Percentiles rank a stretch among this genome's conserved stretches.
Evolutionary conservation across 371 early-diverging fungal genomes (phyloP).

Genomic region (Saksenaea vasiformis): DNA sequence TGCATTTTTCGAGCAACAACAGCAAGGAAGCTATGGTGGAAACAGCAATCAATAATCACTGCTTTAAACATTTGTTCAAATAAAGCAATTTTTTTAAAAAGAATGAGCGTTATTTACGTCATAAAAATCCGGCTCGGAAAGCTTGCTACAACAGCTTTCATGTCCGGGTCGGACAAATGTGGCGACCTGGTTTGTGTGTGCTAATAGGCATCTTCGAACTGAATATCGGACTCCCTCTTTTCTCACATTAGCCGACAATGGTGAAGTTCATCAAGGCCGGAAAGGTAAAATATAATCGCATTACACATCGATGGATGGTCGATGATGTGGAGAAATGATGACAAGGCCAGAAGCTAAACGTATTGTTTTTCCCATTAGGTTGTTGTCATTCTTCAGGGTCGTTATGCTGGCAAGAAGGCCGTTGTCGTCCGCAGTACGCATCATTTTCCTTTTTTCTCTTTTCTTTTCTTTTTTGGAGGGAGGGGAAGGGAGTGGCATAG

Average conservation of each 20-base stretch:
- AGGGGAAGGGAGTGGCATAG: not conserved
- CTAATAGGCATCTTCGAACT: too few relatives aligned
- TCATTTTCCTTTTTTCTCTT: constrained; percentile 9
- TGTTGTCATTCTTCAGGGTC: constrained; percentile 95
- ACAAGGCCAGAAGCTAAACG: not conserved
- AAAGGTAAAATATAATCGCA: constrained; percentile 8
- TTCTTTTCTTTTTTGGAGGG: not conserved
- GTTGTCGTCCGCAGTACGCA: constrained; percentile 92
- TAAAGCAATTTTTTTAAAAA: too few relatives aligned
- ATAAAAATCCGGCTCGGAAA: too few relatives aligned
- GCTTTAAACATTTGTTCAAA: not conserved
- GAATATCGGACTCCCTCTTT: not conserved
- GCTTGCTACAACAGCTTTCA: too few relatives aligned
- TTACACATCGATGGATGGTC: constrained; percentile 5
- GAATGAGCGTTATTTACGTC: too few relatives aligned
- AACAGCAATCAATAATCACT: not conserved
- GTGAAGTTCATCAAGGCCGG: constrained; percentile 25
- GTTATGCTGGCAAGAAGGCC: constrained; percentile 98
- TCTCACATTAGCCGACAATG: constrained; percentile 12
- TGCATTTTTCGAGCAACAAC: constrained; percentile 51
- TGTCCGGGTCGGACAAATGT: not conserved
- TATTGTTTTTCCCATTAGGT: constrained; percentile 60
- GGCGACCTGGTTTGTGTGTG: too few relatives aligned
- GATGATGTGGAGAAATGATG: not conserved
- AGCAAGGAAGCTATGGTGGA: constrained; percentile 8